Evolutionary conservation across 352 stramenopile genomes (phyloP).

Genomic region (Globisporangium splendens): DNA sequence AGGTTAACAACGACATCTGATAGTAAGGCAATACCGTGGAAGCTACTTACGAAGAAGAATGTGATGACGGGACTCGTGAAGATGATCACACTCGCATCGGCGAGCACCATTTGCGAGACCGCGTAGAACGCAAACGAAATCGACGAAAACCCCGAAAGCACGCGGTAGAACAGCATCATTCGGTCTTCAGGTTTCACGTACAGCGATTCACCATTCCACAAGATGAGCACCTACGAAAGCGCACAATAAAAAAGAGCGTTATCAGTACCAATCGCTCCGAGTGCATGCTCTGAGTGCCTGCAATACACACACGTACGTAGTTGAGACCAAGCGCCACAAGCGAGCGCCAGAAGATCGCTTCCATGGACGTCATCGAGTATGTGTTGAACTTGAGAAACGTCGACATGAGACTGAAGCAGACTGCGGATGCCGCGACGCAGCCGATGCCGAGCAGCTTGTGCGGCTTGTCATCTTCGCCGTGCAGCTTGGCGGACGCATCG

Average conservation of each 20-base stretch:
- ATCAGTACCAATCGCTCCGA: neutral
- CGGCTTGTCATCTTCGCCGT: too few relatives aligned
- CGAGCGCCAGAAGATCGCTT: conserved; percentile 81
- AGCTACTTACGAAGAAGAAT: conserved; percentile 57
- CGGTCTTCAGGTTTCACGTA: conserved; percentile 27
- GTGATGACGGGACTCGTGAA: conserved; percentile 74
- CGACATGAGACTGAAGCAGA: conserved; percentile 84
- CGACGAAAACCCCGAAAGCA: conserved; percentile 55
- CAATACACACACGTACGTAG: conserved; percentile 38
- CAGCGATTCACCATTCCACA: too few relatives aligned
- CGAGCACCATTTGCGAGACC: conserved; percentile 75
- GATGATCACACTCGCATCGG: conserved; percentile 66
- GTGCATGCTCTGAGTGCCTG: too few relatives aligned
- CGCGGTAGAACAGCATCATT: conserved; percentile 56
- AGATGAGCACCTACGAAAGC: too few relatives aligned
- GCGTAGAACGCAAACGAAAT: conserved; percentile 79
- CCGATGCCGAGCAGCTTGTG: too few relatives aligned
- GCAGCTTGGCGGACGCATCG: too few relatives aligned
- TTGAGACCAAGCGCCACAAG: conserved; percentile 54
- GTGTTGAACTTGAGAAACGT: conserved; percentile 77
- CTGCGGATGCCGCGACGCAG: conserved; percentile 64
- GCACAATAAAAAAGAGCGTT: neutral
- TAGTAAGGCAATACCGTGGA: too few relatives aligned
- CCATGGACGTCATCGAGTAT: conserved; percentile 75
- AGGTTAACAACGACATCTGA: too few relatives aligned